A percentile compares a stretch with the other conserved stretches of the same genome.
These are phyloP conservation scores for Ambrosia trifida DNA, from an alignment of 129 eudicot genomes.

Conservation along the genomic window DNA sequence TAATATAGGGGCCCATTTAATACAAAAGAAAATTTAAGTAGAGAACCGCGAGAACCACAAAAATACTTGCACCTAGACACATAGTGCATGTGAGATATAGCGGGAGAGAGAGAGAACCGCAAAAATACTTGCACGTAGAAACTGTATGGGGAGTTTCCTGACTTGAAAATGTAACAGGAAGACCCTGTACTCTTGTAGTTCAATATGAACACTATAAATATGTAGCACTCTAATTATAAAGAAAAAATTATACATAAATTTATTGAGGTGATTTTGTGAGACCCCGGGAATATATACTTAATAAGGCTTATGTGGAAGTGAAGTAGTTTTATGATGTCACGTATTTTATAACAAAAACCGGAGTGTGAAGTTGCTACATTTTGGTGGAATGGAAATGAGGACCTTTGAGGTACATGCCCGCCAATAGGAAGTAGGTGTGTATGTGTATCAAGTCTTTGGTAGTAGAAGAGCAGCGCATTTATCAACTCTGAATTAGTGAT, in stretches of 20 bases:
- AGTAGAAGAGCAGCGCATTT: not conserved
- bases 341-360: not conserved
- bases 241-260: no score
- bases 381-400: not conserved
- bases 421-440: not conserved
- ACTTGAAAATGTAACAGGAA: not conserved
- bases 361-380: not conserved
- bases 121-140: not conserved
- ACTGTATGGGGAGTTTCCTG: not conserved
- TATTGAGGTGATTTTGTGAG: not conserved
- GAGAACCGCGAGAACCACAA: no score
- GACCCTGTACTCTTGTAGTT: not conserved
- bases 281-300: not conserved
- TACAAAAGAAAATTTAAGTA: no score
- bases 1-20: no score
- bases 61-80: not conserved
- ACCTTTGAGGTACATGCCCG: slow-evolving; percentile 2
- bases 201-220: not conserved
- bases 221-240: not conserved
- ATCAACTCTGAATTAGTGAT: not conserved
- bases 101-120: no score
- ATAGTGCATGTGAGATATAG: not conserved
- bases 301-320: not conserved
- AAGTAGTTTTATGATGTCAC: not conserved
- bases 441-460: not conserved